These are phyloP conservation scores for Blastocystis hominis DNA, from an alignment of 352 stramenopile genomes.

Conservation along the genomic window DNA sequence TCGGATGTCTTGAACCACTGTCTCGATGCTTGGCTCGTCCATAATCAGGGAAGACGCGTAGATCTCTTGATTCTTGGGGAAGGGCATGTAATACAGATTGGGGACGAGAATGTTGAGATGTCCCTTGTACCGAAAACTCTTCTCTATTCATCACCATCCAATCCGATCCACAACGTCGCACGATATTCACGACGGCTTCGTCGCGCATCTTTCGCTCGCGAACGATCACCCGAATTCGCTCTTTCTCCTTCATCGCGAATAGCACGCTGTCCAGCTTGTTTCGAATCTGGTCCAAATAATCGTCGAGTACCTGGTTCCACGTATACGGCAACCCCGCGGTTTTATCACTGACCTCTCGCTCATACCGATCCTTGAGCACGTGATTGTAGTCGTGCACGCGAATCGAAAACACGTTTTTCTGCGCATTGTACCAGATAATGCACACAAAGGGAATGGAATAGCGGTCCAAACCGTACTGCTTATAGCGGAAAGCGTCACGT, in stretches of 20 bases:
- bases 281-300: neutral
- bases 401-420: neutral
- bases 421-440: neutral
- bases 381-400: neutral
- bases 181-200: neutral
- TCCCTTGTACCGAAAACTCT: neutral
- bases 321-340: neutral
- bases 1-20: neutral
- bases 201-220: neutral
- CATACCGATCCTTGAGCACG: neutral
- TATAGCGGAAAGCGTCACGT: neutral
- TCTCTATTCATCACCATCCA: neutral
- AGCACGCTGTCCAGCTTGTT: neutral
- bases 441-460: conserved; percentile 31
- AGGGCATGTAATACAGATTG: neutral
- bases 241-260: neutral
- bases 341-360: neutral
- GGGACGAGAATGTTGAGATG: neutral
- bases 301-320: neutral
- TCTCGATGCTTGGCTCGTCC: neutral
- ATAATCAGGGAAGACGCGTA: neutral
- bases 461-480: neutral
- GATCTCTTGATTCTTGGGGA: neutral
- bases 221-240: neutral
- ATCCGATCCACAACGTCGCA: neutral